Percentiles rank a stretch among this genome's conserved stretches.
These are phyloP conservation scores for Trichophyton verrucosum DNA, from an alignment of 2,329 filamentous ascomycete species.

Conservation along the genomic window DNA sequence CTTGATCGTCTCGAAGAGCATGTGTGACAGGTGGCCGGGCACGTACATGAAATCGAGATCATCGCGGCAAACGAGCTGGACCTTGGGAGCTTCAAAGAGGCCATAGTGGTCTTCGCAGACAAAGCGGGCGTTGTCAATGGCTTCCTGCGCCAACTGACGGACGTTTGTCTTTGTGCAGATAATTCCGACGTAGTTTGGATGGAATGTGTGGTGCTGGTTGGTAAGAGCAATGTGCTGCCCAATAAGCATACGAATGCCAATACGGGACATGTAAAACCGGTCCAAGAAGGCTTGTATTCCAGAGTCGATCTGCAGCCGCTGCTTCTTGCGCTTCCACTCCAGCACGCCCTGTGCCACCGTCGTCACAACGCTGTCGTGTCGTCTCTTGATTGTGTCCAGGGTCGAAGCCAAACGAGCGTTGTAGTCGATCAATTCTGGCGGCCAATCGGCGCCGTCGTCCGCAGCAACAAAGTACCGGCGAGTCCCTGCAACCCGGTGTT, in stretches of 20 bases:
- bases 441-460: slow-evolving; percentile 81
- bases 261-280: slow-evolving; percentile 98
- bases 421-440: slow-evolving; percentile 84
- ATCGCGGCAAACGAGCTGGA: slow-evolving; percentile 90
- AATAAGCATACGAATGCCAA: slow-evolving; percentile 97
- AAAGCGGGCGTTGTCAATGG: slow-evolving; percentile 97
- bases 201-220: slow-evolving; percentile 76
- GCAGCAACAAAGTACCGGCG: slow-evolving; percentile 84
- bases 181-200: slow-evolving; percentile 92
- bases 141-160: slow-evolving; percentile 83
- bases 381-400: slow-evolving; percentile 83
- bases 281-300: slow-evolving; percentile 96
- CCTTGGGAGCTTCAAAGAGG: slow-evolving; percentile 88
- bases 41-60: slow-evolving; percentile 99
- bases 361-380: slow-evolving; percentile 93
- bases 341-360: slow-evolving; percentile 96
- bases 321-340: slow-evolving; percentile 91
- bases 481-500: slow-evolving; percentile 39
- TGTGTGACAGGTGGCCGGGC: slow-evolving; percentile 94
- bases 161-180: slow-evolving; percentile 99
- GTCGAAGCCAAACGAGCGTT: slow-evolving; percentile 83
- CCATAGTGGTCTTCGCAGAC: slow-evolving; percentile 98
- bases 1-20: slow-evolving; percentile 98
- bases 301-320: slow-evolving; percentile 96
- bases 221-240: slow-evolving; percentile 96